Percentiles rank a stretch among this genome's conserved stretches.
These are phyloP conservation scores for Cyberlindnera meyerae DNA, from an alignment of 805 yeast genomes.

Conservation along the genomic window DNA sequence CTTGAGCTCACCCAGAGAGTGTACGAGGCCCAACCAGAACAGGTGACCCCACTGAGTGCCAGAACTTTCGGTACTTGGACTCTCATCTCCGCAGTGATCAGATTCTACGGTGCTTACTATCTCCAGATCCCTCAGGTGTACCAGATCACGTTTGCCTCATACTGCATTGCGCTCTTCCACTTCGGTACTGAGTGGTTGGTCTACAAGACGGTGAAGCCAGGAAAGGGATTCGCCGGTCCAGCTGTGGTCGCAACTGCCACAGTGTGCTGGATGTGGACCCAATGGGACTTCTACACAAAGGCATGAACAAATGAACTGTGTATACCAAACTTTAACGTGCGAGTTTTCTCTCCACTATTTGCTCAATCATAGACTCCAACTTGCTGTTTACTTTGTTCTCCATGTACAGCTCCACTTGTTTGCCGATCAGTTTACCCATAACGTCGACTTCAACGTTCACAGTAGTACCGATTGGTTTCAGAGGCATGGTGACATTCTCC, in stretches of 20 bases:
- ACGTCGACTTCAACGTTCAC: constrained; percentile 95
- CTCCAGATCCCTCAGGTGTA: constrained; percentile 65
- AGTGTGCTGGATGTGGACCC: constrained; percentile 76
- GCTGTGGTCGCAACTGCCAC: constrained; percentile 70
- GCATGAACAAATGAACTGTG: not conserved
- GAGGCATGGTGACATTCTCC: constrained; percentile 67
- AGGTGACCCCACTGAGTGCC: constrained; percentile 72
- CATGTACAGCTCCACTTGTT: constrained; percentile 64
- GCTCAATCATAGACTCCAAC: constrained; percentile 26
- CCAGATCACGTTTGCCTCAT: constrained; percentile 75
- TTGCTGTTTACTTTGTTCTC: constrained; percentile 11
- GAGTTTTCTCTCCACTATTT: constrained; percentile 41
- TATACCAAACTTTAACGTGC: not conserved
- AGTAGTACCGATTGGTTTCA: constrained; percentile 51
- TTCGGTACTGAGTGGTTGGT: constrained; percentile 79
- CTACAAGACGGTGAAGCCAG: constrained; percentile 75
- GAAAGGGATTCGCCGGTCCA: constrained; percentile 88
- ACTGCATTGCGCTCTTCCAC: constrained; percentile 77
- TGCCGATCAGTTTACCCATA: constrained; percentile 86
- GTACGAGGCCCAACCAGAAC: constrained; percentile 57
- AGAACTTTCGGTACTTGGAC: constrained; percentile 99
- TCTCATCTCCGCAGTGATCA: constrained; percentile 72
- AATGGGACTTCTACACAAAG: constrained; percentile 53
- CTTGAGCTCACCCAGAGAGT: constrained; percentile 73
- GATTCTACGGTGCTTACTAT: constrained; percentile 83